Conservation (phyloP, 2,329 filamentous ascomycete genomes). For the Aspergillus persii region DNA sequence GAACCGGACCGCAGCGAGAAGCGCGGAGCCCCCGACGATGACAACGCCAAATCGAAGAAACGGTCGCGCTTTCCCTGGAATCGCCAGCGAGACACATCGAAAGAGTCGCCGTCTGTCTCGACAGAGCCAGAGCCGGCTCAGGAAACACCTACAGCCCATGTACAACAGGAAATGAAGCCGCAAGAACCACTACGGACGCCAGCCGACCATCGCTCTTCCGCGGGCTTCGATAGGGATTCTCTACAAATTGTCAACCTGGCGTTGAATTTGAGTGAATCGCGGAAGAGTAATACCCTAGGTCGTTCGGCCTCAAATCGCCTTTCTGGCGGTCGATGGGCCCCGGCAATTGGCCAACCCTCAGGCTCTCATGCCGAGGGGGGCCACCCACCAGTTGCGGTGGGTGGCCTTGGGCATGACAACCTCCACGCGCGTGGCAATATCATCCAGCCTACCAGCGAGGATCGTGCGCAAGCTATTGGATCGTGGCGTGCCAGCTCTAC, state of each 20-base stretch:
- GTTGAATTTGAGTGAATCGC: conserved; percentile 76
- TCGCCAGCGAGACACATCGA: conserved; percentile 32
- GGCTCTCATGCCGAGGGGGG: conserved; percentile 21
- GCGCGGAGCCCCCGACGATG: conserved; percentile 36
- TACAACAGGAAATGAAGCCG: conserved; percentile 12
- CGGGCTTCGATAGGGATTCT: conserved; percentile 68
- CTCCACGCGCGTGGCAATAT: conserved; percentile 18
- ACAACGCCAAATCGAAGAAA: conserved; percentile 32
- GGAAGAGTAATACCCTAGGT: conserved; percentile 61
- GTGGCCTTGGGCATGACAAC: conserved; percentile 15
- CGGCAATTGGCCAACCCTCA: conserved; percentile 24
- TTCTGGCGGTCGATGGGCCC: conserved; percentile 39
- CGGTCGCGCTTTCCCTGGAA: conserved; percentile 35
- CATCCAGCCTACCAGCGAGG: conserved; percentile 26
- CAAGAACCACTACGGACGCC: conserved; percentile 12
- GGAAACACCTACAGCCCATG: conserved; percentile 10
- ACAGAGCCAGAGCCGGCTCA: conserved; percentile 9
- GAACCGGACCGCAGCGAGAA: conserved; percentile 39
- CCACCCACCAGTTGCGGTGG: conserved; percentile 15
- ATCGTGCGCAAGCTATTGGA: conserved; percentile 18
- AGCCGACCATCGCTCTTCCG: conserved; percentile 16
- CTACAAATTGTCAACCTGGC: conserved; percentile 92
- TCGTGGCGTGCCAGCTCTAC: conserved; percentile 8
- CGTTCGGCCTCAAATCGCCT: conserved; percentile 51
- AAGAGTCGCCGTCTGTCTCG: conserved; percentile 25